Evolutionary conservation across 2,329 filamentous ascomycete species (phyloP).

Genomic region (Scytalidium lignicola): DNA sequence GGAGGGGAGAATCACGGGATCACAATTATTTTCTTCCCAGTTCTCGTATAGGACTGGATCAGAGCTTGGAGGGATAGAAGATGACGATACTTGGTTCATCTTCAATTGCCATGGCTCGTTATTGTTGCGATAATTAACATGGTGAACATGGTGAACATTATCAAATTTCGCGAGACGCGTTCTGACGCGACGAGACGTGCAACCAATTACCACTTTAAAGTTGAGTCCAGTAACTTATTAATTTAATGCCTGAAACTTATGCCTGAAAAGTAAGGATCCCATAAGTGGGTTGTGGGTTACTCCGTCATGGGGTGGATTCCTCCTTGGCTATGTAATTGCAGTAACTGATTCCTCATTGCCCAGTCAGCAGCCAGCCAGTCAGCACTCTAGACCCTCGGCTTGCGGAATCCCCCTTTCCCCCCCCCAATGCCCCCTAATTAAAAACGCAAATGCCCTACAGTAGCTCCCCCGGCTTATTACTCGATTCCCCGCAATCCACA

Average conservation of each 20-base stretch:
- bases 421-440: too few species aligned
- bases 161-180: not conserved
- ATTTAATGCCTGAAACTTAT: not conserved
- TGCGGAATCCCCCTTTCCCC: too few species aligned
- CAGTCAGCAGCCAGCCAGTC: too few species aligned
- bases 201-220: not conserved
- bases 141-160: too few species aligned
- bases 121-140: not conserved
- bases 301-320: too few species aligned
- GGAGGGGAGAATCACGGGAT: constrained; percentile 6
- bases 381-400: too few species aligned
- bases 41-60: constrained; percentile 19
- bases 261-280: too few species aligned
- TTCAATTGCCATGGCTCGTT: not conserved
- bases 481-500: constrained; percentile 1
- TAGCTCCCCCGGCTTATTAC: not conserved
- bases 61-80: constrained; percentile 17
- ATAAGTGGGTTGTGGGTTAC: too few species aligned
- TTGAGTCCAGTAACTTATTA: not conserved
- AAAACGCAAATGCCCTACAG: too few species aligned
- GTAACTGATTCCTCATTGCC: too few species aligned
- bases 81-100: constrained; percentile 12
- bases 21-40: constrained; percentile 13
- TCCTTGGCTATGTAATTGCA: too few species aligned
- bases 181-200: not conserved